These are phyloP conservation scores for Diplogelasinospora grovesii DNA, from an alignment of 495 filamentous ascomycete genomes.

Conservation along the genomic window DNA sequence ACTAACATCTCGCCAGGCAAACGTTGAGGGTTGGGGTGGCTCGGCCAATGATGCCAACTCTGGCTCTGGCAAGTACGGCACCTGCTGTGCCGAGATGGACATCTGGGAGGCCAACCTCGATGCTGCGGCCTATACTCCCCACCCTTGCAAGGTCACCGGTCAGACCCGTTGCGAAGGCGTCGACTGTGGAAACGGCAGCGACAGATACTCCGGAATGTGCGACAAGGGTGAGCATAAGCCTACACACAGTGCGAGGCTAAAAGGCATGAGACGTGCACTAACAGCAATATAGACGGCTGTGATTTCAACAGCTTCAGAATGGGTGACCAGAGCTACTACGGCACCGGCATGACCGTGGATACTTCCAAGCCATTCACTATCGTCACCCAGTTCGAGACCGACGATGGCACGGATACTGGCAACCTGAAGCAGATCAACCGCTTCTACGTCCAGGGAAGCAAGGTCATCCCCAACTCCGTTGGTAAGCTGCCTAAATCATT, in stretches of 20 bases:
- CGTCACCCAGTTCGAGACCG: conserved; percentile 63
- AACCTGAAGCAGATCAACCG: conserved; percentile 54
- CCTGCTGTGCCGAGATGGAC: conserved; percentile 66
- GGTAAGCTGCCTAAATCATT: conserved; percentile 5
- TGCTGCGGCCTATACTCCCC: conserved; percentile 54
- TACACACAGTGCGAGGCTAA: no score
- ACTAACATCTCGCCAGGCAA: conserved; percentile 30
- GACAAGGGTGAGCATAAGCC: conserved; percentile 19
- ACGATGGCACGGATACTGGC: conserved; percentile 48
- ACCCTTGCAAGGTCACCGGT: conserved; percentile 47
- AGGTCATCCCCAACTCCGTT: conserved; percentile 43
- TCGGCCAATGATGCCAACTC: conserved; percentile 45
- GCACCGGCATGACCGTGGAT: conserved; percentile 48
- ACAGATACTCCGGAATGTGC: conserved; percentile 32
- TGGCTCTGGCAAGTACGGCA: conserved; percentile 51
- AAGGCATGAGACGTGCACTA: no score
- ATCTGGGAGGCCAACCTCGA: conserved; percentile 63
- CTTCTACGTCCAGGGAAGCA: conserved; percentile 59
- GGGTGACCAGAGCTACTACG: conserved; percentile 55
- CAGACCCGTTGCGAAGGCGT: conserved; percentile 44
- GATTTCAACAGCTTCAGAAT: conserved; percentile 65
- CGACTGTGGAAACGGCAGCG: conserved; percentile 28
- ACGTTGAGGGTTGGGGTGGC: conserved; percentile 55
- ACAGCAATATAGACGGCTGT: conserved; percentile 53
- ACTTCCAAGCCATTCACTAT: conserved; percentile 57